Conservation (phyloP, 306 rosid genomes). For the Quercus mongolica region DNA sequence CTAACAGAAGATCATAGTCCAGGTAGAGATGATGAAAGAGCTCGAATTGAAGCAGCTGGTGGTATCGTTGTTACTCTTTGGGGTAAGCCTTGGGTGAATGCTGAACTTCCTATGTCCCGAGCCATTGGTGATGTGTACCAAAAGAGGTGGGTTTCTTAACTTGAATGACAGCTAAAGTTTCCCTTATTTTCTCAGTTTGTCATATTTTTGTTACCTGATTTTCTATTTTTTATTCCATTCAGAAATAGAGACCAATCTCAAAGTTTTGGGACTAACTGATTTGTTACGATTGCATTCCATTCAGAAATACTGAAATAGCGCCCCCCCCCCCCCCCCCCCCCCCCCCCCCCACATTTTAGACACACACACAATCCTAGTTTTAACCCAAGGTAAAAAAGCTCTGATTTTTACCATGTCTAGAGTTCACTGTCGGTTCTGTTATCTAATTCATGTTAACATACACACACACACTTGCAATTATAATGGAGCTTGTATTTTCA, state of each 20-base stretch:
- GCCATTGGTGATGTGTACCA: background rate
- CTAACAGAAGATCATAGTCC: background rate
- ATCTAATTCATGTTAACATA: background rate
- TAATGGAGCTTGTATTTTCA: background rate
- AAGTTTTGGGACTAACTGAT: no score
- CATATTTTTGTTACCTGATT: background rate
- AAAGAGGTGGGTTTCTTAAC: background rate
- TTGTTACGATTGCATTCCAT: background rate
- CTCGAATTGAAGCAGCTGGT: conserved; percentile 12
- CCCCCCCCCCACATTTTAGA: no score
- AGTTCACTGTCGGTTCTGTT: background rate
- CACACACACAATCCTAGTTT: no score
- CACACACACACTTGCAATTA: background rate
- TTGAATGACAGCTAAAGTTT: background rate
- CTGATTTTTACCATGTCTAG: background rate
- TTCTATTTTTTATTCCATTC: background rate
- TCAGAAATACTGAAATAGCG: background rate
- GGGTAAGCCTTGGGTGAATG: conserved; percentile 1
- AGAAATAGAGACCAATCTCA: background rate
- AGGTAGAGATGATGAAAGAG: conserved; percentile 1
- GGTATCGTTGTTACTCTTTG: background rate
- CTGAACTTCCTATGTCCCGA: background rate
- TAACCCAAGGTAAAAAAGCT: background rate
- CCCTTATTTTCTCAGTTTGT: background rate
- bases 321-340: rapidly evolving